Evolutionary conservation across 176 grass and related monocot genomes (phyloP), one percentile per base, ranked within the genome.

Genomic region (Leersia perrieri): DNA sequence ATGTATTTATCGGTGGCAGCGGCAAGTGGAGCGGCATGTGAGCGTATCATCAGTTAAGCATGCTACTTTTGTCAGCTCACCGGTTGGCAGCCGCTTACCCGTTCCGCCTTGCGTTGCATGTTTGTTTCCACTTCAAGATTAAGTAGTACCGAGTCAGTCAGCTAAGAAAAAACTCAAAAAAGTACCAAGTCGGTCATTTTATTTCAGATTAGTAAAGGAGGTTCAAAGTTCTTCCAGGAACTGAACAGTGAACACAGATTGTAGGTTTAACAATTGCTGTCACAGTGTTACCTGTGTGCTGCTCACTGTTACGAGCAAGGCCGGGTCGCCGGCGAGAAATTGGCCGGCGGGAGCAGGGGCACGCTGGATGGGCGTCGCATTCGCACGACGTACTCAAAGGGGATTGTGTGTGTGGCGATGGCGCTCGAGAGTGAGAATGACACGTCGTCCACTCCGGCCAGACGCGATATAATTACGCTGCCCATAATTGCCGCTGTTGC

Each of bases 371-470:
- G 63, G 6, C 20, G 31, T n/a, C 38, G 65, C 47, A 33, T 32
- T 25, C 14, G 12, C 68, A 44, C 49, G 49, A n/a, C 49, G 49
- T 53, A n/a, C 49, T 53, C 49, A 53, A n/a, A 7, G 13, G 38
- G 25, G 26, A 11, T 26, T 8, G 22, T n/a, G 6, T 53, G 18
- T 53, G 49, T 53, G n/a, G 1, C 8, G 22, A 15, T 15, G 36
- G 67, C 9, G 3, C 36, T 45, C 10, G 45, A 32, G 73, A 82
- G 41, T 7, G 68, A 60, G 51, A 33, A 40, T 39, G 57, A 72
- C 86, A 51, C 58, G 16, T 62, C 34, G 61, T 49, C 80, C 80
- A 83, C 80, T 73, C 18, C 41, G 23, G 9, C 47, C 11, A 60
- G 27, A 20, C 4, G 8, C 58, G 9, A 33, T 62, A 76, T 47